Evolutionary conservation across 2,329 filamentous ascomycete species (phyloP).

Genomic region (Phyllosticta citriasiana): DNA sequence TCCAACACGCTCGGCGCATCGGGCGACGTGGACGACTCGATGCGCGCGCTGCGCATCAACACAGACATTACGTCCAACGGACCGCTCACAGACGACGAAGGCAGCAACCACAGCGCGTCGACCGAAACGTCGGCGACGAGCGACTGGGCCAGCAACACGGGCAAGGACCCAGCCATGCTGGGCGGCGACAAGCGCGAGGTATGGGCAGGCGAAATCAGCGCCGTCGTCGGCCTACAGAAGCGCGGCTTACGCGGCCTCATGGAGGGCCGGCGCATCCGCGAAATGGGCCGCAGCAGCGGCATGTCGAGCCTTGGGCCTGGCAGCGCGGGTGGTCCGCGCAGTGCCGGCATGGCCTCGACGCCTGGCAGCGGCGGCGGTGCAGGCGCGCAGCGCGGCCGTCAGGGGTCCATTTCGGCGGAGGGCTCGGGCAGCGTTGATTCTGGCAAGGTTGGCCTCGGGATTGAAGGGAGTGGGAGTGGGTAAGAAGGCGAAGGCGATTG

Average conservation of each 20-base stretch:
- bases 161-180: not conserved
- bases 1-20: constrained; percentile 16
- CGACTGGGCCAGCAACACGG: constrained; percentile 24
- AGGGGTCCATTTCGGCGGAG: not conserved
- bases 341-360: not conserved
- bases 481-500: not conserved
- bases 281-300: constrained; percentile 44
- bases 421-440: not conserved
- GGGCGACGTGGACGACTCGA: constrained; percentile 20
- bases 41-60: constrained; percentile 38
- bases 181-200: constrained; percentile 47
- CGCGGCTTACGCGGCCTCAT: constrained; percentile 82
- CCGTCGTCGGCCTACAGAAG: constrained; percentile 93
- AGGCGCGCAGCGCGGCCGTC: no score
- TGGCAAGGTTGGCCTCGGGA: not conserved
- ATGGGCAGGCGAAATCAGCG: constrained; percentile 73
- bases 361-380: not conserved
- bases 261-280: constrained; percentile 81
- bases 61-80: constrained; percentile 31
- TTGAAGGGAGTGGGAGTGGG: not conserved
- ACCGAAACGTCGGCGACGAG: constrained; percentile 17
- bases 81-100: constrained; percentile 20
- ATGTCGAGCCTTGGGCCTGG: not conserved
- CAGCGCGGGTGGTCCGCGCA: not conserved
- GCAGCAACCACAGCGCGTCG: constrained; percentile 19